Conservation (phyloP, 257 asterid genomes). For the Henckelia pumila region DNA sequence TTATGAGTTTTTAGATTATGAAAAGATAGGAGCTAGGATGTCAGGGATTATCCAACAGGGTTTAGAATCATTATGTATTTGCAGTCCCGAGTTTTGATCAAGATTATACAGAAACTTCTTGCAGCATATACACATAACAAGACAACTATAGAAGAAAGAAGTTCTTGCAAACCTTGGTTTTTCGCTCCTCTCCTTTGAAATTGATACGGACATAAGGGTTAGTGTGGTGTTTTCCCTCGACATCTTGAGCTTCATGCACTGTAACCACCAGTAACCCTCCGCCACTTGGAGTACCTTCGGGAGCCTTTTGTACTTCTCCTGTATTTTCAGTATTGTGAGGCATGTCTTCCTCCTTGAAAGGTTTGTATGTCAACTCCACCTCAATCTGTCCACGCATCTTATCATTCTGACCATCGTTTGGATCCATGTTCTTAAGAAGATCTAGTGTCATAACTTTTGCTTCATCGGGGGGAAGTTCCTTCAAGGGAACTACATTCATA, state of each 20-base stretch:
- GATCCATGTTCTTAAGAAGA: constrained; percentile 77
- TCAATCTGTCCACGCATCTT: constrained; percentile 82
- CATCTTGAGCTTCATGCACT: constrained; percentile 90
- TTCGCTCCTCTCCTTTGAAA: constrained; percentile 82
- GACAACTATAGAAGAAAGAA: constrained; percentile 14
- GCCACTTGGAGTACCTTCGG: constrained; percentile 84
- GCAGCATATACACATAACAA: background rate
- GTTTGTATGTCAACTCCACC: constrained; percentile 86
- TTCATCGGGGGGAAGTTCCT: constrained; percentile 80
- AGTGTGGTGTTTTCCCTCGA: constrained; percentile 98
- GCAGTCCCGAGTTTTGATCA: background rate
- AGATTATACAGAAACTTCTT: background rate
- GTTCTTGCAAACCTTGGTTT: constrained; percentile 69
- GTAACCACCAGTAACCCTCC: constrained; percentile 82
- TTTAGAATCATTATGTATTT: constrained; percentile 1
- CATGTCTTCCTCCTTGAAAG: constrained; percentile 76
- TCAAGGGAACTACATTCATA: constrained; percentile 70
- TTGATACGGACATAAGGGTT: constrained; percentile 79
- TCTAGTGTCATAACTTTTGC: constrained; percentile 57
- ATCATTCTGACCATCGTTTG: constrained; percentile 70
- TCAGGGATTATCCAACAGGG: background rate
- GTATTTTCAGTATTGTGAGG: constrained; percentile 46
- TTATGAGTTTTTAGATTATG: background rate
- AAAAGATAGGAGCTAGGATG: background rate
- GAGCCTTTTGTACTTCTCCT: constrained; percentile 56